Evolutionary conservation across 2,329 filamentous ascomycete genomes (phyloP).

Genomic region (Bertia moriformis): DNA sequence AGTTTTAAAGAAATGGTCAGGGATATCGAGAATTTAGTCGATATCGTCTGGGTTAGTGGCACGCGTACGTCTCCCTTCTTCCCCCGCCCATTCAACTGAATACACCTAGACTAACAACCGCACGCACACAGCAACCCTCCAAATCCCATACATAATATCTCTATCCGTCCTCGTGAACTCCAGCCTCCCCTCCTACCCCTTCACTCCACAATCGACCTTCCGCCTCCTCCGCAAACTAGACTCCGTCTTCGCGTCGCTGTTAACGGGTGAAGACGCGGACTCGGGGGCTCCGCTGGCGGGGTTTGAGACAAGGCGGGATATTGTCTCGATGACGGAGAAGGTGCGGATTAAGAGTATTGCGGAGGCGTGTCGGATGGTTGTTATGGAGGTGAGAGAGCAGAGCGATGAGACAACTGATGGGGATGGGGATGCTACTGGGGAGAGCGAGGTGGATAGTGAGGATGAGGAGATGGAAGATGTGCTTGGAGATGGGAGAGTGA

Average conservation of each 20-base stretch:
- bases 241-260: constrained; percentile 36
- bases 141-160: background rate
- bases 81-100: background rate
- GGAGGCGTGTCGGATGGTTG: constrained; percentile 31
- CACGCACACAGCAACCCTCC: background rate
- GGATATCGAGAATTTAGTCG: constrained; percentile 37
- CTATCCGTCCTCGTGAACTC: background rate
- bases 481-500: no score
- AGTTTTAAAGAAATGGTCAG: constrained; percentile 9
- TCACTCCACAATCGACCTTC: constrained; percentile 32
- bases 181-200: constrained; percentile 5
- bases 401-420: constrained; percentile 7
- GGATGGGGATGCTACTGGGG: constrained; percentile 13
- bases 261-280: constrained; percentile 30
- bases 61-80: constrained; percentile 29
- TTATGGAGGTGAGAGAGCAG: constrained; percentile 27
- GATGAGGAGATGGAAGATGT: constrained; percentile 9
- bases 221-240: constrained; percentile 39
- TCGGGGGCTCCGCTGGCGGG: constrained; percentile 32
- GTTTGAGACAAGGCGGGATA: constrained; percentile 23
- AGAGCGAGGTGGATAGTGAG: constrained; percentile 4
- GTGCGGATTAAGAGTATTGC: constrained; percentile 45
- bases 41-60: constrained; percentile 47
- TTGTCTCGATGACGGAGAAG: constrained; percentile 40
- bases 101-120: no score